Percentiles rank a stretch among this genome's conserved stretches.
Conservation (phyloP, 805 yeast species). For the Cyberlindnera americana region DNA sequence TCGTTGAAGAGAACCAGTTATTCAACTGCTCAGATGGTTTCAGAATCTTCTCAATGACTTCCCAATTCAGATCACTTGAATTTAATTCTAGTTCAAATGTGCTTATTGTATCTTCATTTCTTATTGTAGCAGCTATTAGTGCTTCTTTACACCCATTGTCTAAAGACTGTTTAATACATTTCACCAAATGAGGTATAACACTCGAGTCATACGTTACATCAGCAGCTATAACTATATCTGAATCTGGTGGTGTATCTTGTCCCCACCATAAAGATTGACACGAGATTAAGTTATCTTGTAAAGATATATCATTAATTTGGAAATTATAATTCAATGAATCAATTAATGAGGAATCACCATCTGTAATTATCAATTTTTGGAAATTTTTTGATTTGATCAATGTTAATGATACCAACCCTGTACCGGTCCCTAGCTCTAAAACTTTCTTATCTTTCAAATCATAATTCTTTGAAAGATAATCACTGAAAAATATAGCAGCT, state of each 20-base stretch:
- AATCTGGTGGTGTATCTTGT: slow-evolving; percentile 37
- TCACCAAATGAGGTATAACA: slow-evolving; percentile 52
- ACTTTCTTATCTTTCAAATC: slow-evolving; percentile 31
- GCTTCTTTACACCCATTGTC: slow-evolving; percentile 27
- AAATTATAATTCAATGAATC: slow-evolving; percentile 45
- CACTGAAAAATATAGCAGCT: slow-evolving; percentile 68
- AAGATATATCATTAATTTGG: slow-evolving; percentile 36
- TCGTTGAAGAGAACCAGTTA: slow-evolving; percentile 4
- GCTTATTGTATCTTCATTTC: slow-evolving; percentile 53
- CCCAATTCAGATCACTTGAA: slow-evolving; percentile 19
- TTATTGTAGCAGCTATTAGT: slow-evolving; percentile 68
- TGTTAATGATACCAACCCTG: slow-evolving; percentile 69
- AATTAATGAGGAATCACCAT: slow-evolving; percentile 60
- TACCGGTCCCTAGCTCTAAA: slow-evolving; percentile 85
- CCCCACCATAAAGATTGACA: slow-evolving; percentile 59
- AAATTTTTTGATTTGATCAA: slow-evolving; percentile 17
- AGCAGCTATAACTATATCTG: slow-evolving; percentile 61
- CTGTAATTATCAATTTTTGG: slow-evolving; percentile 48
- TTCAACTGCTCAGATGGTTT: slow-evolving; percentile 4
- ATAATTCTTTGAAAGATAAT: slow-evolving; percentile 32
- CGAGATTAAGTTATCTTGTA: slow-evolving; percentile 13
- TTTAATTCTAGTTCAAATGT: slow-evolving; percentile 39
- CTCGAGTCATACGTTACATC: slow-evolving; percentile 83
- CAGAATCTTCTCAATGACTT: slow-evolving; percentile 6
- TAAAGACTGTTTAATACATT: slow-evolving; percentile 35